Base-by-base conservation (phyloP, 495 filamentous ascomycete species). In the Xylaria palmicola region DNA sequence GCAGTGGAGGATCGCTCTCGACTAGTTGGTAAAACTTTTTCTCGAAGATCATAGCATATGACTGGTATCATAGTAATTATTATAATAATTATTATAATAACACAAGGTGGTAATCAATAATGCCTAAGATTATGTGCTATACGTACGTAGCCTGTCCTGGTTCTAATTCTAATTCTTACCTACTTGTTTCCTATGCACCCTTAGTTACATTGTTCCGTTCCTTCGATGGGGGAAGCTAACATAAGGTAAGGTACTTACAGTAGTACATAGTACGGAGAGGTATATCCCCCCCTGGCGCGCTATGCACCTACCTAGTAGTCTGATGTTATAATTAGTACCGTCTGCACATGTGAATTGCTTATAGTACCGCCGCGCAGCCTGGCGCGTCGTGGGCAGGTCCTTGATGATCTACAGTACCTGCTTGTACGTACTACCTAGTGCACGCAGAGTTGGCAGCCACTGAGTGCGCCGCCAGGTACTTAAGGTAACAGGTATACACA, bases 251-350 rank as follows among this genome's bases (percentile, higher is more conserved):
- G n/a, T n/a, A n/a, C n/a, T n/a, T n/a, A n/a, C n/a, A n/a, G n/a
- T n/a, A n/a, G n/a, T n/a, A n/a, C n/a, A n/a, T n/a, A n/a, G n/a
- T n/a, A n/a, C n/a, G n/a, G n/a, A n/a, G n/a, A n/a, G n/a, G n/a
- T n/a, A n/a, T n/a, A n/a, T n/a, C n/a, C n/a, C n/a, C n/a, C n/a
- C n/a, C n/a, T n/a, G n/a, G n/a, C n/a, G n/a, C n/a, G n/a, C 48
- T 22, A 34, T 51, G 7, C 29, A 27, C 48, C 48, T 51, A 51
- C 32, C 32, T 6, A 13, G 32, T 36, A 36, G 34, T 20, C 32
- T 34, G 48, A 51, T 51, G 48, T 51, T 51, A 51, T 51, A 51
- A 51, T 51, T 51, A 51, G 48, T 34, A 51, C 29, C 8, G 45
- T 26, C 44, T 48, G 44, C 44, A 48, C 44, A 48, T 29, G 45